Percentiles rank a stretch among this genome's conserved stretches.
phyloP scores from a whole-genome alignment of 2,329 filamentous ascomycete genomes.

The Epichloe coenophiala region DNA sequence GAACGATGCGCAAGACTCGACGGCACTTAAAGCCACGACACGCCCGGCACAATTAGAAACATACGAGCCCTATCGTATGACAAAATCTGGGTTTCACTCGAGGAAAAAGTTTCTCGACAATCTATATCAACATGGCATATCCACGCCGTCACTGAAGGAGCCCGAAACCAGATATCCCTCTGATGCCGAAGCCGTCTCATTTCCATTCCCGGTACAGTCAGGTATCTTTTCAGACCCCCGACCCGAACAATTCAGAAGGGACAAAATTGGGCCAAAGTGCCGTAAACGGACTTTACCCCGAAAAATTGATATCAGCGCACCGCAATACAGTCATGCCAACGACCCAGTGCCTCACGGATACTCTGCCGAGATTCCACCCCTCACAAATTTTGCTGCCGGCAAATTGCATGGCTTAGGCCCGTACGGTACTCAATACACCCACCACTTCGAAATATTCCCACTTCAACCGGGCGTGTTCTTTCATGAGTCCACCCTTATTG shows the following conservation, averaged over 20 bases:
- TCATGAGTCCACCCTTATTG: slow-evolving; percentile 45
- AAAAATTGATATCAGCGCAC: slow-evolving; percentile 34
- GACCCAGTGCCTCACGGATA: slow-evolving; percentile 29
- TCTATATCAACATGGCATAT: slow-evolving; percentile 30
- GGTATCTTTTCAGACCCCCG: background rate
- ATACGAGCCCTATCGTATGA: slow-evolving; percentile 21
- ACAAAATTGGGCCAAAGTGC: slow-evolving; percentile 15
- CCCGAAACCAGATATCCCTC: background rate
- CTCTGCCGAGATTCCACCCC: slow-evolving; percentile 3
- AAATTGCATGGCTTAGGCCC: slow-evolving; percentile 41
- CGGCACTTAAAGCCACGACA: background rate
- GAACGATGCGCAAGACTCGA: background rate
- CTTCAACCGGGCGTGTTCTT: slow-evolving; percentile 43
- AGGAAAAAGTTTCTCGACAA: slow-evolving; percentile 42
- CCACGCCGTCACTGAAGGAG: background rate
- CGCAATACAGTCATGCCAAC: slow-evolving; percentile 38
- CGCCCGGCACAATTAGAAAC: slow-evolving; percentile 45
- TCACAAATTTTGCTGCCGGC: slow-evolving; percentile 9
- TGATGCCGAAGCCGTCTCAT: background rate
- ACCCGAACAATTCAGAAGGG: background rate
- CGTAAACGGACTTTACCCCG: slow-evolving; percentile 31
- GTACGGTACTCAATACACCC: slow-evolving; percentile 47
- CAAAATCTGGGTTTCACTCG: slow-evolving; percentile 29
- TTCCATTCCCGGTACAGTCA: background rate
- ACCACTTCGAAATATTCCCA: slow-evolving; percentile 50